Evolutionary conservation across 2,329 filamentous ascomycete species (phyloP).

Genomic region (Endocalyx cinctus): DNA sequence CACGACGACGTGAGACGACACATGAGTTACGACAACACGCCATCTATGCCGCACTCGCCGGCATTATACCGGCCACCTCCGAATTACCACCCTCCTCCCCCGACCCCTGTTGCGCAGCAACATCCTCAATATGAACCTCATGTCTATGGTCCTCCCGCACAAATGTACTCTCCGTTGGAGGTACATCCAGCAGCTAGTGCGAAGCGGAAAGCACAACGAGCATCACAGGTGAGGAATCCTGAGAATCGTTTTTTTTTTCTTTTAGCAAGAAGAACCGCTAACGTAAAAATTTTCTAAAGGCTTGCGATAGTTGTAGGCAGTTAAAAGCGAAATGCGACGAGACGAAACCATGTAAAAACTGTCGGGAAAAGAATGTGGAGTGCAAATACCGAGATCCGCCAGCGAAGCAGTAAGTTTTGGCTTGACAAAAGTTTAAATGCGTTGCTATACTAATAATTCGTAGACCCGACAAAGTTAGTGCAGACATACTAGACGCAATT

Average conservation of each 20-base stretch:
- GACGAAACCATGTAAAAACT: constrained; percentile 77
- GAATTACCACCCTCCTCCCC: constrained; percentile 22
- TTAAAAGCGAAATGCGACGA: constrained; percentile 92
- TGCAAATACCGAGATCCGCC: constrained; percentile 90
- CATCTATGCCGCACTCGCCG: constrained; percentile 40
- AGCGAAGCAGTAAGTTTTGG: constrained; percentile 72
- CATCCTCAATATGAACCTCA: constrained; percentile 30
- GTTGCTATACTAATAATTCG: background rate
- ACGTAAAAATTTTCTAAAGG: constrained; percentile 42
- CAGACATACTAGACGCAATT: constrained; percentile 57
- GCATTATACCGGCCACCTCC: constrained; percentile 26
- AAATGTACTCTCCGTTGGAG: constrained; percentile 30
- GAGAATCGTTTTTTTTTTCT: too few relatives aligned
- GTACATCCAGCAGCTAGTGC: constrained; percentile 35
- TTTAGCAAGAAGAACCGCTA: too few relatives aligned
- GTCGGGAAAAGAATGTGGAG: constrained; percentile 76
- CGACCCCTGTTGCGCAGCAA: constrained; percentile 23
- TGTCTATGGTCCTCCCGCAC: constrained; percentile 31
- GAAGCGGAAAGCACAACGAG: constrained; percentile 61
- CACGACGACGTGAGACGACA: constrained; percentile 46
- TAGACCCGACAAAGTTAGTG: constrained; percentile 56
- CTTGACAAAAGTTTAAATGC: too few relatives aligned
- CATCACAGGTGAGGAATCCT: constrained; percentile 58
- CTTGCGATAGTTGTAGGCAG: constrained; percentile 84
- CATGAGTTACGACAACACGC: constrained; percentile 48